A percentile compares a stretch with the other conserved stretches of the same genome.
Evolutionary conservation across 192 early-diverging fungal genomes (phyloP).

Genomic region (Entomortierella beljakovae): DNA sequence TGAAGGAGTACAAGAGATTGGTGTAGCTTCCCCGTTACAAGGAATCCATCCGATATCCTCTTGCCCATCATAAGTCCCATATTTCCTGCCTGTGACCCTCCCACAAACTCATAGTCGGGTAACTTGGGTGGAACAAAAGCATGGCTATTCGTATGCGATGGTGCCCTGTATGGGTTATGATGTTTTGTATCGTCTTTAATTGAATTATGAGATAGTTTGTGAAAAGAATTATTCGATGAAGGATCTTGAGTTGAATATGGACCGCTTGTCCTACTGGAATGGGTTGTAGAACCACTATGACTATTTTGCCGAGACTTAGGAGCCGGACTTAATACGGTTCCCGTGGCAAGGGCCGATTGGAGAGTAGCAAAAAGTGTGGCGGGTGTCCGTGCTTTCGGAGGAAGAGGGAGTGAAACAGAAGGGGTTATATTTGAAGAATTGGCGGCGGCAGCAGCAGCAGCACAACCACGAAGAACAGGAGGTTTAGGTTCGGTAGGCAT

Average conservation of each 20-base stretch:
- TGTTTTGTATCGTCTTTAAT: constrained; percentile 27
- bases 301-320: not conserved
- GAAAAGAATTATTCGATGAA: constrained; percentile 2
- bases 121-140: constrained; percentile 33
- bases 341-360: constrained; percentile 14
- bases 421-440: not conserved
- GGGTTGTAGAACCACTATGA: not conserved
- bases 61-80: constrained; percentile 52
- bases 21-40: constrained; percentile 37
- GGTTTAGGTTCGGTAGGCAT: constrained; percentile 1
- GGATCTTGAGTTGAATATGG: constrained; percentile 11
- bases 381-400: not conserved
- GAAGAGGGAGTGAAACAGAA: not conserved
- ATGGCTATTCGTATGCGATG: constrained; percentile 28
- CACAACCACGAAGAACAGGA: not conserved
- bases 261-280: constrained; percentile 6
- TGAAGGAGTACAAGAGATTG: constrained; percentile 35
- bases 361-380: constrained; percentile 8
- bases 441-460: too few relatives aligned
- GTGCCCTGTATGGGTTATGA: constrained; percentile 39
- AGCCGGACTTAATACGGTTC: not conserved
- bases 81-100: constrained; percentile 46
- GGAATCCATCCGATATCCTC: constrained; percentile 33
- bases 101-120: constrained; percentile 34
- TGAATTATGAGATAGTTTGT: constrained; percentile 7